Percentiles rank a stretch among this genome's conserved stretches.
These are phyloP conservation scores for Musa schizocarpa DNA, from an alignment of 176 grass and related monocot genomes.

Conservation along the genomic window DNA sequence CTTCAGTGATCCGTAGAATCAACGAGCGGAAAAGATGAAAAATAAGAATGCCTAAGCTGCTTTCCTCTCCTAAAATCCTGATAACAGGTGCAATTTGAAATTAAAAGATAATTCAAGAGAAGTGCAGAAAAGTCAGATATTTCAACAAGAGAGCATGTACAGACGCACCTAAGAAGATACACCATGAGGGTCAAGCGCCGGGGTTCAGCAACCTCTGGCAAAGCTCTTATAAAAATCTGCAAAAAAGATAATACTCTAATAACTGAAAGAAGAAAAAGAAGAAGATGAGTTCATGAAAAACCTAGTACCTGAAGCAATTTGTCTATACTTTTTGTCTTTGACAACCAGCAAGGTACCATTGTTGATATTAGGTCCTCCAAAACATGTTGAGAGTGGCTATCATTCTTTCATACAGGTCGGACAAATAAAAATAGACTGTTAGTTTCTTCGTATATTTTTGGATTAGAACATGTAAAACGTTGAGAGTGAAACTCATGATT, in stretches of 20 bases:
- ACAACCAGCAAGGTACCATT: constrained; percentile 80
- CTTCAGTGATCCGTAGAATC: constrained; percentile 26
- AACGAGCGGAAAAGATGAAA: constrained; percentile 49
- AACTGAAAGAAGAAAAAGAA: constrained; percentile 2
- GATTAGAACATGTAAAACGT: neutral
- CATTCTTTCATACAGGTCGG: constrained; percentile 38
- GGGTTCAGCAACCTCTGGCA: constrained; percentile 57
- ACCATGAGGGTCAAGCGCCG: constrained; percentile 55
- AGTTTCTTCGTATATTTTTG: neutral
- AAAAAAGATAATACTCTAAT: constrained; percentile 2
- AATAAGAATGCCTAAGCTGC: constrained; percentile 48
- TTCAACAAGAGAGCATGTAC: neutral
- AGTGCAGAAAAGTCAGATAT: neutral
- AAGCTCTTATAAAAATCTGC: constrained; percentile 89
- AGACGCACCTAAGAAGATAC: constrained; percentile 68
- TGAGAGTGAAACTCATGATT: neutral
- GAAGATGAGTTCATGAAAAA: constrained; percentile 11
- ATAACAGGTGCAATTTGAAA: constrained; percentile 16
- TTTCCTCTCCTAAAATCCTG: constrained; percentile 65
- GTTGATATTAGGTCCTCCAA: constrained; percentile 70
- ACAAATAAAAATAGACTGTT: constrained; percentile 12
- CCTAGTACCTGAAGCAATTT: constrained; percentile 67
- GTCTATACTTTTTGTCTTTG: constrained; percentile 61
- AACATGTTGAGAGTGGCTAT: constrained; percentile 69
- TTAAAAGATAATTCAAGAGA: constrained; percentile 3